Evolutionary conservation across 176 grass and related monocot species (phyloP), one percentile per base, ranked within the genome.

Genomic region (Cenchrus purpureus): DNA sequence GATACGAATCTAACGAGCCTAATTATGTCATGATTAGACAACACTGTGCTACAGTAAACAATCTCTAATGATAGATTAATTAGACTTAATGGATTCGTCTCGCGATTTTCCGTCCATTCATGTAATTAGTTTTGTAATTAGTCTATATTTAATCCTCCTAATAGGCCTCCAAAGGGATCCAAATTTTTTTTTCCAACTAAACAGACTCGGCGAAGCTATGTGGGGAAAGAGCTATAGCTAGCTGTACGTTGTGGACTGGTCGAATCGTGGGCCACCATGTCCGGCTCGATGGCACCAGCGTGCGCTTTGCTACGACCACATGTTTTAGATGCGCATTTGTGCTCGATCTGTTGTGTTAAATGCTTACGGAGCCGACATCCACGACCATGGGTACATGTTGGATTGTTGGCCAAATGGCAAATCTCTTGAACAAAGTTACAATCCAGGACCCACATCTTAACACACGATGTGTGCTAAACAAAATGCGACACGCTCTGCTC

Each of bases 271-370:
- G 10, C 10, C 14, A 17, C 11, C 50, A 4, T 54, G 20, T 25
- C 44, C 45, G 12, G 46, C 71, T 48, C 22, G n/a, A 52, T 15
- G 6, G 48, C 48, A 31, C 22, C 7, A 8, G 14, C 48, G 46
- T 73, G 71, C 71, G 7, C 22, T 73, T 73, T 73, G 31, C 48
- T 2, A 50, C 50, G 71, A 28, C 65, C 65, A 68, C 65, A 34
- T 13, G 62, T 22, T 1, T 0, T 58, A 20, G 56, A 58, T 58
- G 20, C 58, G 1, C 7, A 60, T 22, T 60, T 60, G 65, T 68
- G 34, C 7, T 19, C 15, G 54, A 56, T 19, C 34, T 14, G 65
- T 68, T 43, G 65, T 40, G 16, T 10, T 42, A 44, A 43, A 10
- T 68, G 66, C 37, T 19, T 19, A 68, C 14, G 3, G 14, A 15